Evolutionary conservation across 2,329 filamentous ascomycete genomes (phyloP), one percentile per base, ranked within the genome.

Genomic region (Lecanicillium sp.): DNA sequence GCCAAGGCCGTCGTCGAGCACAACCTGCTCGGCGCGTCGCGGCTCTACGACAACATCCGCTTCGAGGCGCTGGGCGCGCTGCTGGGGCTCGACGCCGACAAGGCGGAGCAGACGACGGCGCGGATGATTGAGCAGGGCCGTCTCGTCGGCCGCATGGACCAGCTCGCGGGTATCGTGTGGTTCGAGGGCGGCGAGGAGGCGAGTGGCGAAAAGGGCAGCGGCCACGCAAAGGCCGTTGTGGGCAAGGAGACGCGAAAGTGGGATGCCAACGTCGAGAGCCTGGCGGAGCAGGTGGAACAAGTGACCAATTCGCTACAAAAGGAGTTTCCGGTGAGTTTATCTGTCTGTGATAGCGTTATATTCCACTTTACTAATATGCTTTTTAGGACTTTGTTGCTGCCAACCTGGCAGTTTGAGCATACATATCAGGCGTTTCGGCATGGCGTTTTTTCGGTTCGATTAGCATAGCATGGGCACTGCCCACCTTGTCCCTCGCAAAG

Each of bases 111-210:
- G 50, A 96, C 93, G 46, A 93, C 91, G 11, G 90, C 91, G 4
- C 78, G 82, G 57, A 98, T 98, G 93, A 88, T 98, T 58, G 90
- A 97, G 71, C 90, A 96, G 66, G 90, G 88, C 9, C 82, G 93
- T 26, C 69, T 98, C 44, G 80, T 85, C 3, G 93, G 91, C 7
- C 83, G 85, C 49, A 97, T 98, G 60, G 91, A 98, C 67, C 93
- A 98, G 71, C 90, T 98, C 49, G 87, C 90, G 49, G 78, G 86
- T 12, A 71, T 90, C 10, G 90, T 98, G 51, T 90, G 83, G 70
- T 98, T 98, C 62, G 87, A 93, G 66, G 73, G 67, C 60, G 81
- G 81, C 26, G 84, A 88, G 59, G 83, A 81, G 7, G 83, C 79
- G 3, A n/a, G n/a, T n/a, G 84, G 82, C 1, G 75, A 84, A 62